phyloP scores from a whole-genome alignment of 106 monocot genomes.

The Acorus calamus region DNA sequence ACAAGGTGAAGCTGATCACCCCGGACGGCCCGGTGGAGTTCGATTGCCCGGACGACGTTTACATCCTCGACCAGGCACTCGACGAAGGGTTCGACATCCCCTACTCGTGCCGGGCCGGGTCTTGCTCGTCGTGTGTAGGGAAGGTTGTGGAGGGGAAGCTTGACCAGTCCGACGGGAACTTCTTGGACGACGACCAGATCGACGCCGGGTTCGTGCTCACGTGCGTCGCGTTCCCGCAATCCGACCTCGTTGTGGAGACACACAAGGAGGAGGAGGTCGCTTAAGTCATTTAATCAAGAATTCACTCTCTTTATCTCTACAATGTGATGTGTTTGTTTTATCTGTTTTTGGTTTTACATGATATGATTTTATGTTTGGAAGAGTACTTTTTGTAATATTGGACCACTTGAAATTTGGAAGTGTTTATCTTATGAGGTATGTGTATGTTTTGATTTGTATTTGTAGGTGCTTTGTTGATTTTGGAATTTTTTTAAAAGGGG shows the following conservation, averaged over 20 bases:
- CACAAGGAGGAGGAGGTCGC: slow-evolving; percentile 79
- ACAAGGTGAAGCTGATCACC: slow-evolving; percentile 63
- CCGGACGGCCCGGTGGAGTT: slow-evolving; percentile 23
- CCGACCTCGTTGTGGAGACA: slow-evolving; percentile 65
- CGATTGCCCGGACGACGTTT: slow-evolving; percentile 46
- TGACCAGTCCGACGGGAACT: slow-evolving; percentile 67
- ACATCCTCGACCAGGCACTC: slow-evolving; percentile 58
- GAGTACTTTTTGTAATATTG: too few relatives aligned
- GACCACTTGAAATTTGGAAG: too few relatives aligned
- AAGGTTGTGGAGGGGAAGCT: slow-evolving; percentile 39
- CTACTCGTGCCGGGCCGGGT: slow-evolving; percentile 80
- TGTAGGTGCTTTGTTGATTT: too few relatives aligned
- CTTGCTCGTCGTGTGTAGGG: slow-evolving; percentile 80
- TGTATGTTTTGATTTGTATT: too few relatives aligned
- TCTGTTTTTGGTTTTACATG: too few relatives aligned
- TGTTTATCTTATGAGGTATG: too few relatives aligned
- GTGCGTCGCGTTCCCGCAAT: slow-evolving; percentile 52
- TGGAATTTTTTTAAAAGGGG: too few relatives aligned
- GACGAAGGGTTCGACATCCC: slow-evolving; percentile 51
- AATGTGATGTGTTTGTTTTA: too few relatives aligned
- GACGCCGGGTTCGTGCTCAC: slow-evolving; percentile 52
- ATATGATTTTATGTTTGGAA: too few relatives aligned
- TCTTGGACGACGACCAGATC: slow-evolving; percentile 61
- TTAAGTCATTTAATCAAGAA: too few relatives aligned
- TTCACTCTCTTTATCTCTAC: too few relatives aligned